Evolutionary conservation across 2,329 filamentous ascomycete genomes (phyloP).

Genomic region (Cercospora nicotianae): DNA sequence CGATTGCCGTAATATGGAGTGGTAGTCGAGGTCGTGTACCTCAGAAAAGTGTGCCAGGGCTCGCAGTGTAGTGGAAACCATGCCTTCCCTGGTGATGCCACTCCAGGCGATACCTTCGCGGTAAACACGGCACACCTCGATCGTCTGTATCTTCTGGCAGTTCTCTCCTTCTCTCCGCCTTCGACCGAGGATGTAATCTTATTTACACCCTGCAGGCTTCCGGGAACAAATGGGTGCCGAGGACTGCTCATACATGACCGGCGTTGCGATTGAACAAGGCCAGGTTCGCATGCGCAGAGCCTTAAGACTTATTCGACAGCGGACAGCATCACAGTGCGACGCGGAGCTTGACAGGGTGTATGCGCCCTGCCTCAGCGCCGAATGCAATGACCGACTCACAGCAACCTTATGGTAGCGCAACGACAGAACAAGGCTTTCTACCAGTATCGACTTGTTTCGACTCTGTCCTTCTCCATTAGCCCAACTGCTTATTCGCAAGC

Average conservation of each 20-base stretch:
- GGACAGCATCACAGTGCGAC: background rate
- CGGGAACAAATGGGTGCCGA: background rate
- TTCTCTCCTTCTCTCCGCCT: background rate
- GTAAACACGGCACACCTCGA: background rate
- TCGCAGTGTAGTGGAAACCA: background rate
- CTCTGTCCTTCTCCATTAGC: background rate
- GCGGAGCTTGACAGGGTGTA: background rate
- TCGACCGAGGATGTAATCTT: background rate
- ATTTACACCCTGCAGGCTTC: background rate
- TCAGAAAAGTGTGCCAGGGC: background rate
- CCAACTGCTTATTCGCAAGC: background rate
- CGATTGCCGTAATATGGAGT: too few species aligned
- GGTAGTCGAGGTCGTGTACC: too few species aligned
- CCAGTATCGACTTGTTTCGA: background rate
- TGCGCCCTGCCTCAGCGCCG: background rate
- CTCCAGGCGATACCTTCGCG: background rate
- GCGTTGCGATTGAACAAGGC: background rate
- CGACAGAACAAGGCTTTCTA: background rate
- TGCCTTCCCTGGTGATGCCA: background rate
- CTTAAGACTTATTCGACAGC: background rate
- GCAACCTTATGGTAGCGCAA: background rate
- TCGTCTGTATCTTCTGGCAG: background rate
- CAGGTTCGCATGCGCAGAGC: background rate
- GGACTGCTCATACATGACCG: background rate
- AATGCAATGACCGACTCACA: background rate